Evolutionary conservation across 1,139 yeast species (phyloP), one percentile per base, ranked within the genome.

Genomic region (Kurtzmaniella natalensis): DNA sequence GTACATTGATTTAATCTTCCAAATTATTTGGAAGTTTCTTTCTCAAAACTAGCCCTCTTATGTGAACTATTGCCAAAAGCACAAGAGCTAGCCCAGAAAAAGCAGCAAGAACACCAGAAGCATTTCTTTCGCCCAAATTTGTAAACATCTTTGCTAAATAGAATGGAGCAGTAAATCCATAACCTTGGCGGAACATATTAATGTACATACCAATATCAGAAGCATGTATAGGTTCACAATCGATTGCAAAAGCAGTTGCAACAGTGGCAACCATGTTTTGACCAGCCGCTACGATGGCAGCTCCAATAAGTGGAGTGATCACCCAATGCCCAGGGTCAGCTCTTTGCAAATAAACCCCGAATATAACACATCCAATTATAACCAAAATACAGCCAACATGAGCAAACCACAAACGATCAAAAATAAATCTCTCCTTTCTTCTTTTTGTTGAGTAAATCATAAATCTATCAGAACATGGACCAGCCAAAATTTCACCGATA

Each of bases 381-480:
- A 44, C 48, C 15, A 44, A 37, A 11, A 46, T 17, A 28, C 40
- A 53, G 3, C 59, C 59, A 31, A 37, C 33, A 37, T 55, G 54
- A 5, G 53, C 37, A 19, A 48, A 30, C 47, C 49, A 43, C 32
- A 54, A 40, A 20, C 59, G 40, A 30, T 51, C 55, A 32, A 42
- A 53, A 23, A 47, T 39, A 17, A 43, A 36, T 37, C 41, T 36
- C 19, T 37, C 25, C 14, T 50, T 47, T 26, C 26, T 24, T 32
- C 55, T 38, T 25, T 32, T 40, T 10, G 25, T 33, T n/a, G n/a
- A n/a, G n/a, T n/a, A n/a, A n/a, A n/a, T n/a, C 56, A 54, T 53
- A 57, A 55, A 51, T 45, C 44, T 43, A 37, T 54, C 59, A 14
- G 57, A 51, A 13, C 47, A 37, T 5, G 55, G 50, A 14, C 59